These are phyloP conservation scores for Hordeum vulgare DNA, from an alignment of 176 grass and related monocot genomes.

Conservation along the genomic window DNA sequence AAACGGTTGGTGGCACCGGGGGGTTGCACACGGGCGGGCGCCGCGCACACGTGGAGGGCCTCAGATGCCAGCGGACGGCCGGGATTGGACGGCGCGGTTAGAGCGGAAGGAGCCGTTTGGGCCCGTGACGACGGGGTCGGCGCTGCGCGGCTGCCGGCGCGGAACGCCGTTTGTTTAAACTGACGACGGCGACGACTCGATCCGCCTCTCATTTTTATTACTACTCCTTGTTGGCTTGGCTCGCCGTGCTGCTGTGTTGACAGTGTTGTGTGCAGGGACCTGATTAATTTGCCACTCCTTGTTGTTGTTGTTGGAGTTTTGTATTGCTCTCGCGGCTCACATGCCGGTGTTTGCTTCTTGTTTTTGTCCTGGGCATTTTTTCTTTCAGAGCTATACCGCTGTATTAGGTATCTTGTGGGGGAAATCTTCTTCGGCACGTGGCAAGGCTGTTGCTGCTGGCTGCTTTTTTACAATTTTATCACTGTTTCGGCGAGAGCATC, in stretches of 20 bases:
- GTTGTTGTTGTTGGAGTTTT: background rate
- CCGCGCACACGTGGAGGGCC: too few relatives aligned
- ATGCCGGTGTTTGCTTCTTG: background rate
- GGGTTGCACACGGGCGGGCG: background rate
- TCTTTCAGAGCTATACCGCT: background rate
- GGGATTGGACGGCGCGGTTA: background rate
- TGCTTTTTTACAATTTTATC: too few relatives aligned
- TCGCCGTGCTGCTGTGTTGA: too few relatives aligned
- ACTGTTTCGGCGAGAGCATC: too few relatives aligned
- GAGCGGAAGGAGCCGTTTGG: background rate
- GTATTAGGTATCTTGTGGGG: background rate
- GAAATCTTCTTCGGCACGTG: background rate
- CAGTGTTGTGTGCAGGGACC: too few relatives aligned
- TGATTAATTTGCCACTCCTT: background rate
- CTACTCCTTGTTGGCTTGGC: too few relatives aligned
- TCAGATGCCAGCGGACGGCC: background rate
- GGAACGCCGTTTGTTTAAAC: background rate
- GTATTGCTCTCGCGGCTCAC: background rate
- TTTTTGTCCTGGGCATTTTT: background rate
- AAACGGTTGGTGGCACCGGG: background rate
- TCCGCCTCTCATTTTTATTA: background rate
- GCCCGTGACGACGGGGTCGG: background rate
- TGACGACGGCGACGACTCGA: background rate
- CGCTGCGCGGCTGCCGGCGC: too few relatives aligned
- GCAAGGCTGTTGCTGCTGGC: too few relatives aligned